Base-by-base conservation (phyloP, 768 basidiomycete species). In the Lentinus tigrinus region DNA sequence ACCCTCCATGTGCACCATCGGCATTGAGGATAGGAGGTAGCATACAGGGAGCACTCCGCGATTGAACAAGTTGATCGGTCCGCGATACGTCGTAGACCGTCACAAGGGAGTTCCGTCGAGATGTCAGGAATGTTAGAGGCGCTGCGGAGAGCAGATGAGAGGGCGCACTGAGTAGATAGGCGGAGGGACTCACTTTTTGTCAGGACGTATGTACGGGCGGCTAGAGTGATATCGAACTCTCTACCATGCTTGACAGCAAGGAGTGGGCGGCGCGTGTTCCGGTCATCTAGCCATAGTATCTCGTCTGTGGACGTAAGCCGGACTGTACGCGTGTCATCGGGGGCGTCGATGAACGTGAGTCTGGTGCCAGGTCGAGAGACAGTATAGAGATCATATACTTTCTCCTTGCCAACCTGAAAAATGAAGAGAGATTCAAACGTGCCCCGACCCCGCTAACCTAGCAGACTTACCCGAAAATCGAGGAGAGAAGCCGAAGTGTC, bases 271-370 rank as follows among this genome's bases (percentile, higher is more conserved):
- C 67, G 67, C n/a, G 78, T 71, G 63, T 77, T 80, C 31, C 90
- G 81, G 27, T 77, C 73, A 65, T 93, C 91, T 27, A 92, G 68
- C 90, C 91, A 93, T 14, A 86, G 61, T 16, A 92, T 63, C 44
- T 87, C 78, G 1, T 73, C 75, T 1, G 88, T 92, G 1, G 89
- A 83, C 28, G 78, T 79, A 3, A 89, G 61, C 3, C 81, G 78
- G 28, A 85, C 65, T 38, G 85, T 69, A 44, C 79, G 67, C 57
- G 82, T 77, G 5, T 70, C 65, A 6, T 62, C 61, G 17, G 73
- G 67, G 57, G 77, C 70, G 61, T 85, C 84, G 36, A 86, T 71
- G 24, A 79, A 83, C 0, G 87, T 88, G 17, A 91, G 67, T 1
- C 78, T 52, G 48, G 81, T 75, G 26, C 69, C 67, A 3, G 71